A percentile compares a stretch with the other conserved stretches of the same genome.
phyloP scores from a whole-genome alignment of 225 moss, liverwort and hornwort species.

The Bryum argenteum region DNA sequence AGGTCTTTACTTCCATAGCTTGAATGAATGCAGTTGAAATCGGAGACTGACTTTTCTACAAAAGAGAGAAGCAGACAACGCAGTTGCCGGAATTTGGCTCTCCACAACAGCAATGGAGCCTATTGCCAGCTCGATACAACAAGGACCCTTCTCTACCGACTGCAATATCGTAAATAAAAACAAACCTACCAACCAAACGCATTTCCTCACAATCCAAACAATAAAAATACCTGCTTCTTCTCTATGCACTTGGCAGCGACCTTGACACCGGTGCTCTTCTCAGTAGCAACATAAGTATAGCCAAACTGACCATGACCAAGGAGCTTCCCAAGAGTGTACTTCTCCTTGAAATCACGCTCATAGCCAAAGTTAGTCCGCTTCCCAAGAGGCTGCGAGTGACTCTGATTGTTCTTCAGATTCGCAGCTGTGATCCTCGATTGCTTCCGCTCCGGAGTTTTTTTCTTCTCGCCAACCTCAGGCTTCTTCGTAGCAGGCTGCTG shows the following conservation, averaged over 20 bases:
- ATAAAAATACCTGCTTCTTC: slow-evolving; percentile 70
- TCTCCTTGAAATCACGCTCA: slow-evolving; percentile 69
- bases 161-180: neutral
- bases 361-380: slow-evolving; percentile 95
- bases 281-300: slow-evolving; percentile 80
- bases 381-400: slow-evolving; percentile 73
- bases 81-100: slow-evolving; percentile 9
- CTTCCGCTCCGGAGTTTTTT: slow-evolving; percentile 57
- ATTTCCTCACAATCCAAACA: neutral
- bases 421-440: slow-evolving; percentile 56
- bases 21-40: neutral
- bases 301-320: slow-evolving; percentile 97
- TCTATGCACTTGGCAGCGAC: slow-evolving; percentile 94
- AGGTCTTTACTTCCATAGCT: neutral
- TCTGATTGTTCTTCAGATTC: slow-evolving; percentile 61
- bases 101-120: neutral
- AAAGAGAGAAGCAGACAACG: slow-evolving; percentile 16
- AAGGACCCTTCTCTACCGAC: neutral
- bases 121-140: neutral
- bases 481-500: slow-evolving; percentile 33
- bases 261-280: slow-evolving; percentile 61
- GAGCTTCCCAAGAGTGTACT: slow-evolving; percentile 87
- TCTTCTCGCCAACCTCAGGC: slow-evolving; percentile 34
- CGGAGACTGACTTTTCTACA: neutral
- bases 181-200: neutral